A percentile compares a stretch with the other conserved stretches of the same genome.
phyloP scores from a whole-genome alignment of 805 yeast genomes.

The Blastobotrys americana region DNA sequence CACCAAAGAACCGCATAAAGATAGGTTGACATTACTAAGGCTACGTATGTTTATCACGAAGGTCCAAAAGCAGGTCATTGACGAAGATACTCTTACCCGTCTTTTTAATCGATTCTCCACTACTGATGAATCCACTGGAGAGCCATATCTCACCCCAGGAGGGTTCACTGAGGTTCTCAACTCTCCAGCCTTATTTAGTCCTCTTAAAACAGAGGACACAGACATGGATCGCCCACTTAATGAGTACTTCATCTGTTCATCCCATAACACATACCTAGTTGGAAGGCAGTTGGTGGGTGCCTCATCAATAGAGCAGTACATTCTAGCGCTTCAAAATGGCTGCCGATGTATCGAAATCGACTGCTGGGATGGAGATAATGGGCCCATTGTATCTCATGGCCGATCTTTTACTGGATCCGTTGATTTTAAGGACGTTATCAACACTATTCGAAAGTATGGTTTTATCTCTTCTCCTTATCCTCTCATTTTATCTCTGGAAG shows the following conservation, averaged over 20 bases:
- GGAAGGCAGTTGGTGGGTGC: conserved; percentile 86
- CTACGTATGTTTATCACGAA: conserved; percentile 41
- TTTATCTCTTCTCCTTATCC: conserved; percentile 86
- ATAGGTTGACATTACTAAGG: conserved; percentile 18
- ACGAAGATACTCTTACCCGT: conserved; percentile 24
- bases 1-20: conserved; percentile 10
- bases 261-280: conserved; percentile 85
- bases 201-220: conserved; percentile 18
- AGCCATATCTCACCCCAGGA: conserved; percentile 19
- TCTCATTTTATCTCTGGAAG: conserved; percentile 75
- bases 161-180: conserved; percentile 35
- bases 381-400: conserved; percentile 90
- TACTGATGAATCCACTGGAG: conserved; percentile 6
- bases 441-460: conserved; percentile 73
- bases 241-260: conserved; percentile 84
- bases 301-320: conserved; percentile 85
- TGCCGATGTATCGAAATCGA: conserved; percentile 94
- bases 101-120: conserved; percentile 35
- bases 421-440: conserved; percentile 59
- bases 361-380: conserved; percentile 79
- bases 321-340: conserved; percentile 80
- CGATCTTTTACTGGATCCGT: conserved; percentile 72
- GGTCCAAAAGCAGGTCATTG: conserved; percentile 42
- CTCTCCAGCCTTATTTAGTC: conserved; percentile 27
- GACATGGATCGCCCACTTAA: conserved; percentile 61